Evolutionary conservation across 2,329 filamentous ascomycete genomes (phyloP).

Genomic region (Trichoderma endophyticum): DNA sequence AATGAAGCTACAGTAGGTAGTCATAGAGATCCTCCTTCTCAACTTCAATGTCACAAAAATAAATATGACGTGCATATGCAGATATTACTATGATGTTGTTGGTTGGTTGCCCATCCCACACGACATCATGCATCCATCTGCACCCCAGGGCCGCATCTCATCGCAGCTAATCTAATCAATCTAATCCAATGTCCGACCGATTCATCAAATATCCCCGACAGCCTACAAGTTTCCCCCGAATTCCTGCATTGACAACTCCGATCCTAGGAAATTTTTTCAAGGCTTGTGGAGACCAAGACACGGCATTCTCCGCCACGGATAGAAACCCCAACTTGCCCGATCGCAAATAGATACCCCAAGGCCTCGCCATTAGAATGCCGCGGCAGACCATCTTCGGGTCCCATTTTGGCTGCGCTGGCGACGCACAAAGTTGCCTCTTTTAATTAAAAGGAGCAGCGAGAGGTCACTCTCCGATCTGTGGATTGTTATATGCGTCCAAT

Average conservation of each 20-base stretch:
- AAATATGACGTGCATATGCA: background rate
- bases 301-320: background rate
- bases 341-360: background rate
- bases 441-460: no score
- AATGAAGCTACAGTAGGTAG: no score
- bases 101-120: background rate
- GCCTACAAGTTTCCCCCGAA: background rate
- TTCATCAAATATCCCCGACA: background rate
- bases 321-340: background rate
- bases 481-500: no score
- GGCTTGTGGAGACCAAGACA: background rate
- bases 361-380: background rate
- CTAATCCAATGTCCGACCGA: background rate
- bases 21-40: no score
- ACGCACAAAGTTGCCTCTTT: background rate
- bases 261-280: background rate
- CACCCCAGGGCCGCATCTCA: no score
- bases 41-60: no score
- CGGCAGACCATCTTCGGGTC: background rate
- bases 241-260: background rate
- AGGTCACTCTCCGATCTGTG: no score
- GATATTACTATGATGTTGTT: background rate
- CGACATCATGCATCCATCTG: background rate
- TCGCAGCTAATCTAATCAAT: background rate
- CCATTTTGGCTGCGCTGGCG: background rate